phyloP scores from a whole-genome alignment of 2,329 filamentous ascomycete genomes.

The Fusarium siculi region DNA sequence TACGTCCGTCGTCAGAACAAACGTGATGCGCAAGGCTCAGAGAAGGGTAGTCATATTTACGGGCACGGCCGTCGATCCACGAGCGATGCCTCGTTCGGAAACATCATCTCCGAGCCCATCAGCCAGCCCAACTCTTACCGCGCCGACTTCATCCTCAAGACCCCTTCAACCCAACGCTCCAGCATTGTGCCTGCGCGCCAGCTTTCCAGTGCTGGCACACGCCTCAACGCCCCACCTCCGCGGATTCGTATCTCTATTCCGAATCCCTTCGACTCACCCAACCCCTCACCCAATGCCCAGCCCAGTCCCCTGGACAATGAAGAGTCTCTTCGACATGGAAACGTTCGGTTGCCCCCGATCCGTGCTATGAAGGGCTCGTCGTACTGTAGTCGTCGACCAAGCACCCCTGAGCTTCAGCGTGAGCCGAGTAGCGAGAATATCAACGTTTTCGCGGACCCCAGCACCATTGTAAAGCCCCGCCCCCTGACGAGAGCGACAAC shows the following conservation, averaged over 20 bases:
- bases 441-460: conserved; percentile 63
- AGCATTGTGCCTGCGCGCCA: conserved; percentile 19
- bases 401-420: conserved; percentile 51
- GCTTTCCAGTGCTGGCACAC: conserved; percentile 24
- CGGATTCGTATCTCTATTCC: conserved; percentile 48
- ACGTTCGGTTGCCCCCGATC: conserved; percentile 51
- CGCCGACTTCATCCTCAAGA: conserved; percentile 64
- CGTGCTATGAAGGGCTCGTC: conserved; percentile 52
- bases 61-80: conserved; percentile 27
- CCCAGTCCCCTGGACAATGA: conserved; percentile 42
- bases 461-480: conserved; percentile 49
- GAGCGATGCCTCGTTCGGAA: conserved; percentile 46
- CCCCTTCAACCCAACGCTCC: conserved; percentile 31
- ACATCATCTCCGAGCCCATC: conserved; percentile 69
- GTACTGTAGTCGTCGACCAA: conserved; percentile 38
- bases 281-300: conserved; percentile 40
- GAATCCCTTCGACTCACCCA: conserved; percentile 51
- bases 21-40: conserved; percentile 18
- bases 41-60: conserved; percentile 37
- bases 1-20: conserved; percentile 51
- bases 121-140: conserved; percentile 56
- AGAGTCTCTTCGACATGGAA: conserved; percentile 40
- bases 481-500: conserved; percentile 55
- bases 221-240: conserved; percentile 25
- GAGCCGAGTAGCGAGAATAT: conserved; percentile 62